Base-by-base conservation (phyloP, 2,329 filamentous ascomycete genomes). In the Scytalidium lignicola region DNA sequence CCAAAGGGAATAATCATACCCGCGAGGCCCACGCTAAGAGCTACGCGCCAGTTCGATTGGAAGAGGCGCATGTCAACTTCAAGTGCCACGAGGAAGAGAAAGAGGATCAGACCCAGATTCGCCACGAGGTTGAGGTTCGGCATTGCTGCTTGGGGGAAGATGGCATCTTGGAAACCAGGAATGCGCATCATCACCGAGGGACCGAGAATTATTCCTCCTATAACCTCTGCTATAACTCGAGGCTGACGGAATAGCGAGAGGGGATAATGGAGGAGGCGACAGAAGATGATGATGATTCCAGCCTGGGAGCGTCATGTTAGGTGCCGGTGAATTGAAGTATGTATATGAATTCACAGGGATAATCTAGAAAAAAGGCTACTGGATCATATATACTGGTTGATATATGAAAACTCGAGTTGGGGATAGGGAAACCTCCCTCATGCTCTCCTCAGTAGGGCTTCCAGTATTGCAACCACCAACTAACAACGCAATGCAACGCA, bases 131-230 rank as follows among this genome's bases (percentile, higher is more conserved):
- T 84, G 44, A 96, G 73, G 46, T 85, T 82, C 2, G 88, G 83
- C 66, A 95, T 87, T 2, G 88, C 90, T 1, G 71, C 79, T 0
- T 72, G 62, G 0, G 90, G 90, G 62, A 96, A 96, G 56, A 96
- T 92, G 55, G 85, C 74, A 2, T 74, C 68, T 45, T 80, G 75
- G 70, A 95, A 96, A 37, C 84, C 82, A 1, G 89, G 89, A 19
- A 95, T 90, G 46, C 86, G 83, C 62, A 90, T 90, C 82, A 95
- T 86, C 19, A 95, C 86, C 0, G 90, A 93, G 1, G 90, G 90
- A 3, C 90, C 90, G 1, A 96, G 77, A 32, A 96, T 67, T 61
- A 93, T 88, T 47, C 88, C 88, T n/a, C 86, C 87, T 48, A 92
- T 82, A 51, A 93, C 88, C 69, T 93, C 88, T 44, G 88, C 85